A percentile compares a stretch with the other conserved stretches of the same genome.
phyloP scores from a whole-genome alignment of 257 asterid genomes.

The Penstemon newberryi region DNA sequence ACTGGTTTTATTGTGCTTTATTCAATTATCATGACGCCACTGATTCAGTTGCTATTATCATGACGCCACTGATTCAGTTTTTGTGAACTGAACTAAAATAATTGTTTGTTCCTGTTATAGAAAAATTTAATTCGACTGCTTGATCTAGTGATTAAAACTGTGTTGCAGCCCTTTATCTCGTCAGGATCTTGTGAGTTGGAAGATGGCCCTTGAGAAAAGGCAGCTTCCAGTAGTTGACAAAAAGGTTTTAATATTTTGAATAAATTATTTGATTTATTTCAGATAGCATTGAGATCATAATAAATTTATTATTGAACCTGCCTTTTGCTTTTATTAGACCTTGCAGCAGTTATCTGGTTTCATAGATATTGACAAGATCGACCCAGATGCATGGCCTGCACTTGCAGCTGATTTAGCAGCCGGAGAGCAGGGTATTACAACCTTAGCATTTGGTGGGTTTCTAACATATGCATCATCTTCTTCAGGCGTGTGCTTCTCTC shows the following conservation, averaged over 20 bases:
- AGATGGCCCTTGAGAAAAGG: slow-evolving; percentile 90
- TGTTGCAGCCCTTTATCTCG: slow-evolving; percentile 81
- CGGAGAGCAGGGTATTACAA: slow-evolving; percentile 85
- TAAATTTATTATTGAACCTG: slow-evolving; percentile 23
- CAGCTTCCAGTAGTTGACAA: slow-evolving; percentile 78
- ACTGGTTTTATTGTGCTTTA: slow-evolving; percentile 12
- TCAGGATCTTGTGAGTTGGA: slow-evolving; percentile 99
- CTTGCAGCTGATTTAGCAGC: slow-evolving; percentile 82
- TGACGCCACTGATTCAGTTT: slow-evolving; percentile 6
- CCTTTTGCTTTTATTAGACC: slow-evolving; percentile 45
- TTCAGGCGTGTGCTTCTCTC: slow-evolving; percentile 21
- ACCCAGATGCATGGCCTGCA: slow-evolving; percentile 99
- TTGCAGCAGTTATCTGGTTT: slow-evolving; percentile 86
- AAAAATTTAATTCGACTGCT: slow-evolving; percentile 18
- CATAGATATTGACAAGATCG: slow-evolving; percentile 87
- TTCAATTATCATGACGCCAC: slow-evolving; percentile 1
- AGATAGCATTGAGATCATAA: slow-evolving; percentile 13
- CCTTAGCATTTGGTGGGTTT: slow-evolving; percentile 88
- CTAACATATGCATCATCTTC: slow-evolving; percentile 7
- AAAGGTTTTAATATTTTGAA: slow-evolving; percentile 55
- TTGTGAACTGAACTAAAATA: slow-evolving; percentile 3
- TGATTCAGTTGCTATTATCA: slow-evolving; percentile 4
- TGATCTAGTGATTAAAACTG: slow-evolving; percentile 24
- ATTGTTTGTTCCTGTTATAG: slow-evolving; percentile 18
- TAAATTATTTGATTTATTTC: slow-evolving; percentile 19